Evolutionary conservation across 805 yeast genomes (phyloP).

Genomic region (Suhomyces vadensis): DNA sequence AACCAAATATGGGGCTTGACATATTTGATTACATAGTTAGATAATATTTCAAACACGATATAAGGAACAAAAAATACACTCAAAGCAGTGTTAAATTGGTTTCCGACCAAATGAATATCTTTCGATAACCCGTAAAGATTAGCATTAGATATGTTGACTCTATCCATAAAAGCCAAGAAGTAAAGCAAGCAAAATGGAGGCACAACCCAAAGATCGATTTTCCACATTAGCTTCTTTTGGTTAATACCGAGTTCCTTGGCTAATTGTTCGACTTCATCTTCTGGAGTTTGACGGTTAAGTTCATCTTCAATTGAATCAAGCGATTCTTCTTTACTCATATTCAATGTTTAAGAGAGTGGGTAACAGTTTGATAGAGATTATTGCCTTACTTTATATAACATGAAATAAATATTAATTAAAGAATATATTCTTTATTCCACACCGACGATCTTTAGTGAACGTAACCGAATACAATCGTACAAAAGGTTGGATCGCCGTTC

Average conservation of each 20-base stretch:
- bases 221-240: slow-evolving; percentile 58
- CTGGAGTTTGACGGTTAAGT: too few relatives aligned
- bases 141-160: slow-evolving; percentile 84
- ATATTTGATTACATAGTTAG: slow-evolving; percentile 60
- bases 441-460: too few relatives aligned
- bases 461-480: too few relatives aligned
- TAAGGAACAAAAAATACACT: slow-evolving; percentile 75
- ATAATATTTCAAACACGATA: slow-evolving; percentile 60
- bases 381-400: too few relatives aligned
- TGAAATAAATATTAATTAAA: too few relatives aligned
- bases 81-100: slow-evolving; percentile 63
- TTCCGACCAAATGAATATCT: slow-evolving; percentile 55
- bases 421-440: too few relatives aligned
- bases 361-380: too few relatives aligned
- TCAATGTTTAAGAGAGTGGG: too few relatives aligned
- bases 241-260: slow-evolving; percentile 45
- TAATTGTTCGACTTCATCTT: slow-evolving; percentile 19
- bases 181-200: slow-evolving; percentile 77
- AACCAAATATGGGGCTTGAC: slow-evolving; percentile 68
- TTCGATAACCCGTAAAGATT: slow-evolving; percentile 65
- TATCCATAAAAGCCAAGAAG: slow-evolving; percentile 73
- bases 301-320: too few relatives aligned
- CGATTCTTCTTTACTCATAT: too few relatives aligned
- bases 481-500: too few relatives aligned
- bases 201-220: slow-evolving; percentile 66